These are phyloP conservation scores for Pythium brassicae DNA, from an alignment of 352 stramenopile species.

Conservation along the genomic window DNA sequence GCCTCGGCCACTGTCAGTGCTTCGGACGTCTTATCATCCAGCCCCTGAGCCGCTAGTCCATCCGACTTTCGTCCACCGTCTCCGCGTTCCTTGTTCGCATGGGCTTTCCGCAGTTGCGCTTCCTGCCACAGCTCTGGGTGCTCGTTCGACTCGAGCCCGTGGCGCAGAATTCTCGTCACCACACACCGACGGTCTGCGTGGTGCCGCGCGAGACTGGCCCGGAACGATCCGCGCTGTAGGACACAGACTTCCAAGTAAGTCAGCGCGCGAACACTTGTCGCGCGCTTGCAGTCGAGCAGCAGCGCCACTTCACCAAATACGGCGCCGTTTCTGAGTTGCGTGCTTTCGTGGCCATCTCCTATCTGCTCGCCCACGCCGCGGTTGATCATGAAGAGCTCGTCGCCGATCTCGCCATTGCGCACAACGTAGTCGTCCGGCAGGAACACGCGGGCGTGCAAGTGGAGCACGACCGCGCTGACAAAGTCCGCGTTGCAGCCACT, in stretches of 20 bases:
- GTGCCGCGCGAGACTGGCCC: slow-evolving; percentile 18
- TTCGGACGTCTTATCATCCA: background rate
- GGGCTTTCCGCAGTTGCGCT: slow-evolving; percentile 2
- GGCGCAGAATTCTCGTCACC: slow-evolving; percentile 15
- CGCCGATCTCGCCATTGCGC: slow-evolving; percentile 22
- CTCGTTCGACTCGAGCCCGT: slow-evolving; percentile 18
- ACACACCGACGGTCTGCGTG: slow-evolving; percentile 16
- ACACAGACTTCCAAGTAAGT: slow-evolving; percentile 22
- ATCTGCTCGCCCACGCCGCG: slow-evolving; percentile 23
- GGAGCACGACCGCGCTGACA: slow-evolving; percentile 29
- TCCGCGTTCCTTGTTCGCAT: background rate
- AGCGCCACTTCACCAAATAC: slow-evolving; percentile 19
- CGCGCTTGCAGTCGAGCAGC: slow-evolving; percentile 20
- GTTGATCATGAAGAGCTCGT: slow-evolving; percentile 46
- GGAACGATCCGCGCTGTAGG: slow-evolving; percentile 9
- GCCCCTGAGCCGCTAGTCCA: background rate
- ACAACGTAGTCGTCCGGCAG: slow-evolving; percentile 50
- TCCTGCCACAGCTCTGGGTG: slow-evolving; percentile 18
- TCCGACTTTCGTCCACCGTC: background rate
- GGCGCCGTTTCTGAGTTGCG: slow-evolving; percentile 10
- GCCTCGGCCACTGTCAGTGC: background rate
- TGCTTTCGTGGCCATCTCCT: slow-evolving; percentile 1
- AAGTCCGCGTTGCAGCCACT: slow-evolving; percentile 34
- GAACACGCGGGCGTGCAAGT: slow-evolving; percentile 30
- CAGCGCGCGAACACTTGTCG: slow-evolving; percentile 16